Evolutionary conservation across 169 alveolate species (phyloP).

Genomic region (Plasmodium cynomolgi): DNA sequence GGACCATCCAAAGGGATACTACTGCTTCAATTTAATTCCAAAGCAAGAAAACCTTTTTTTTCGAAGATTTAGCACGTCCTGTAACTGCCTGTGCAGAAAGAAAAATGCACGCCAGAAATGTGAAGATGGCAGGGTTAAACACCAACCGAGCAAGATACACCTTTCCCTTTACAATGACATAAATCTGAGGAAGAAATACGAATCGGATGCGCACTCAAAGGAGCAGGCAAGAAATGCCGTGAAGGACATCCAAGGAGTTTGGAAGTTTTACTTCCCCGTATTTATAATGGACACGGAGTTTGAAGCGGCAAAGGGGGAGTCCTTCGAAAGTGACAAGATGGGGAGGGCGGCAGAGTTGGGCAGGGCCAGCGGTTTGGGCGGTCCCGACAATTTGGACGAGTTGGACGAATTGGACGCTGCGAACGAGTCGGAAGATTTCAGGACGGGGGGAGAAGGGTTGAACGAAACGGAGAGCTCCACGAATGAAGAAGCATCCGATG

Average conservation of each 20-base stretch:
- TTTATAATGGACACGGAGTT: conserved; percentile 62
- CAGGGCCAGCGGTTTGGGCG: neutral
- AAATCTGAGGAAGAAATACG: neutral
- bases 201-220: neutral
- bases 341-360: neutral
- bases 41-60: neutral
- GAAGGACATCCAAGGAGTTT: conserved; percentile 74
- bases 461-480: neutral
- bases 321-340: neutral
- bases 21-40: conserved; percentile 19
- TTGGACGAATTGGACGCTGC: neutral
- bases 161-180: conserved; percentile 3
- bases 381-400: neutral
- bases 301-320: conserved; percentile 40
- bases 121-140: neutral
- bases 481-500: conserved; percentile 7
- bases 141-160: neutral
- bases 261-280: conserved; percentile 71
- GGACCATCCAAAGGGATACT: neutral
- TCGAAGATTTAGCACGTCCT: neutral
- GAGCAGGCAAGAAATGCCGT: conserved; percentile 12
- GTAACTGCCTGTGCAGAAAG: neutral
- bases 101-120: neutral
- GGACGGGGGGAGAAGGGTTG: neutral
- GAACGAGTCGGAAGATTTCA: neutral